Base-by-base conservation (phyloP, 2,329 filamentous ascomycete species). In the Calonectria pteridis region DNA sequence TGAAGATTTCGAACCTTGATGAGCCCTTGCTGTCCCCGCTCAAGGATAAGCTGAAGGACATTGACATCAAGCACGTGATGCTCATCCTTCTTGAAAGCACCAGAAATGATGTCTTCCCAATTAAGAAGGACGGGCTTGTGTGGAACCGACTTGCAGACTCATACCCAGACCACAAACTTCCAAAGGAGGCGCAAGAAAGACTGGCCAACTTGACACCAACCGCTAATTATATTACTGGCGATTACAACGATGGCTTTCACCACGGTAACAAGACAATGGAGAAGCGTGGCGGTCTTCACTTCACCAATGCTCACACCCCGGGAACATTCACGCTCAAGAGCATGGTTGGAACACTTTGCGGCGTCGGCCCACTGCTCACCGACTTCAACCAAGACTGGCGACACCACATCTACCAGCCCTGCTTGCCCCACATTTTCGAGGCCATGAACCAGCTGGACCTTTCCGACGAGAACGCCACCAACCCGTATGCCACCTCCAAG, bases 331-430 rank as follows among this genome's bases (percentile, higher is more conserved):
- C 55, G 13, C 55, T 62, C 6, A 62, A 62, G 55, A 62, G 55
- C 55, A 62, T 62, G 55, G 55, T 62, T 20, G 85, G 83, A 6
- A 85, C 83, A 4, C 74, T 86, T 7, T 87, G 86, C 64, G 86
- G 86, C 16, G 73, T 86, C 31, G 81, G 78, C 0, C 85, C 86
- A 0, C 75, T 87, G 37, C 79, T 85, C 11, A 82, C 82, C 20
- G 85, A 87, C 65, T 84, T 84, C 72, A 86, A 86, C 50, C 77
- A 80, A 23, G 86, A 87, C 67, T 84, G 81, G 53, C 66, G 80
- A 7, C 78, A 84, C 46, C 82, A 85, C 69, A 80, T 86, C 37
- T 86, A 86, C 72, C 84, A 86, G 67, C 86, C 86, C 0, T 87
- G 86, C 53, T 72, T 87, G 67, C 82, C 86, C 1, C 86, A 84